A percentile compares a stretch with the other conserved stretches of the same genome.
Evolutionary conservation across 2,329 filamentous ascomycete species (phyloP).

Genomic region (Trichoderma endophyticum): DNA sequence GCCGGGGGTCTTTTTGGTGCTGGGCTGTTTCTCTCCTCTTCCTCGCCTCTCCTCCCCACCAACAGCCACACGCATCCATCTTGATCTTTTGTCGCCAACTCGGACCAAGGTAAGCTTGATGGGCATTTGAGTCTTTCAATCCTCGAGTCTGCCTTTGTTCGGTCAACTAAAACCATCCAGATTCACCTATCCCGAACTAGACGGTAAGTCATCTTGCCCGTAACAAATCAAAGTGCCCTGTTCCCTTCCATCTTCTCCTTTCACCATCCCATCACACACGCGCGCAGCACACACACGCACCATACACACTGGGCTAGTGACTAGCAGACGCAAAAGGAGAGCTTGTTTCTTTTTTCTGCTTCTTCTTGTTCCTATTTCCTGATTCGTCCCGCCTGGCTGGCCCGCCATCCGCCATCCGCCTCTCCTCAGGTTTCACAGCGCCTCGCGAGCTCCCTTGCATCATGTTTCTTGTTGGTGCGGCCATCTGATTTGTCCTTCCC

Average conservation of each 20-base stretch:
- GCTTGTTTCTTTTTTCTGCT: background rate
- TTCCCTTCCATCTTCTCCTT: background rate
- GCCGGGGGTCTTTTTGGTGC: background rate
- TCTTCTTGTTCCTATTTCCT: background rate
- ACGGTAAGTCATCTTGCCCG: background rate
- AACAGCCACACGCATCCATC: conserved; percentile 2
- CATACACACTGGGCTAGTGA: background rate
- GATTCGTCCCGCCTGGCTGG: background rate
- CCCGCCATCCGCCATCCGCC: background rate
- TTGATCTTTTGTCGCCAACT: background rate
- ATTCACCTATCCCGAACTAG: background rate
- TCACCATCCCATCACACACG: background rate
- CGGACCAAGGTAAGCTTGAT: background rate
- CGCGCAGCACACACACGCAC: background rate
- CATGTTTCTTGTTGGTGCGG: background rate
- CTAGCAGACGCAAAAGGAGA: background rate
- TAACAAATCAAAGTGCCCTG: background rate
- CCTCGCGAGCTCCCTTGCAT: conserved; percentile 11
- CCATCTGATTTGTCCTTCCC: conserved; percentile 9
- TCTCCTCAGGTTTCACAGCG: conserved; percentile 6
- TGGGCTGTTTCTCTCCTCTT: background rate
- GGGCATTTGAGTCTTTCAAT: background rate
- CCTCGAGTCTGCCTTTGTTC: background rate
- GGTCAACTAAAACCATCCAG: background rate
- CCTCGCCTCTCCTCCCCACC: background rate